Evolutionary conservation across 257 asterid species (phyloP), one percentile per base, ranked within the genome.

Genomic region (Solanum peruvianum): DNA sequence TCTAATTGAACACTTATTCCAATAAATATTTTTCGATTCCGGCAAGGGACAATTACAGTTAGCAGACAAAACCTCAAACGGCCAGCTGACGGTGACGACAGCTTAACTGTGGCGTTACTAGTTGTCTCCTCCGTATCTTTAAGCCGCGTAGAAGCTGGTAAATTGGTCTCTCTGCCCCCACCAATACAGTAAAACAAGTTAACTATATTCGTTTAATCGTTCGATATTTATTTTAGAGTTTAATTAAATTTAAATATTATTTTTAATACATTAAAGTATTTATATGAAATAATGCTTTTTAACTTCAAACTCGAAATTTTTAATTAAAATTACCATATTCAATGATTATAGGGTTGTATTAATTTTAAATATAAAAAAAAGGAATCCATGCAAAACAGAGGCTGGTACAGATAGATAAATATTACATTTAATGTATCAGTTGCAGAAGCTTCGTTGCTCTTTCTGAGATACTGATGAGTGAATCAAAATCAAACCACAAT

Each of bases 61-160:
- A 77, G 35, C 37, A 9, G 33, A 44, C 9, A 44, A n/a, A 44
- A 77, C 9, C 12, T 27, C 64, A 78, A 45, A 15, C 66, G 11
- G 27, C 27, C 16, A 80, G 15, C 6, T 52, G 85, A 49, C 69
- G 44, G 84, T 49, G 31, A 81, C 44, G 85, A 41, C 58, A 78
- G 35, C 62, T 42, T 7, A 42, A 31, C 7, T 13, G 29, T n/a
- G 39, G 37, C 84, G 84, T 44, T 45, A 45, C 18, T 45, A 27
- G 45, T 29, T 49, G 85, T 81, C 45, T 49, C 20, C 31, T 81
- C 69, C 45, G 85, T 81, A 49, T 49, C 45, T 81, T 76, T 31
- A 85, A 87, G 90, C 94, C 95, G 95, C 95, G 96, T 93, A 60
- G 82, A 86, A 88, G 84, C 81, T 91, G 94, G 90, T 21, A 56